Base-by-base conservation (phyloP, 2,329 filamentous ascomycete genomes). In the Monilinia vaccinii-corymbosi region DNA sequence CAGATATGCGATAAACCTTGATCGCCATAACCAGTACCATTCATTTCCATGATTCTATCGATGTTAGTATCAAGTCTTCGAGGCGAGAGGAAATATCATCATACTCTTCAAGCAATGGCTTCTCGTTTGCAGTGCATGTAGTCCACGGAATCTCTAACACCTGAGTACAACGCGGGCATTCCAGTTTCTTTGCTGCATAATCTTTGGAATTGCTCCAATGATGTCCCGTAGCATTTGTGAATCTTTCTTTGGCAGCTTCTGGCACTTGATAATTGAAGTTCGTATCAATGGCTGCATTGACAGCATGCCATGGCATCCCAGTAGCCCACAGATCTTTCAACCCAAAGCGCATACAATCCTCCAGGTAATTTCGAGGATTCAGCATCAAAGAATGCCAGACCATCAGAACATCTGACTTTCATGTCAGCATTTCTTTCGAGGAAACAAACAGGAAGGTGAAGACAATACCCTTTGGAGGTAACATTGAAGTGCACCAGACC, bases 301-400 rank as follows among this genome's bases (percentile, higher is more conserved):
- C 74, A 0, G 78, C 70, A 16, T 76, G 68, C 87, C 87, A 92
- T 0, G 88, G 89, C 63, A 93, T 77, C 0, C 82, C 81, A 0
- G 78, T 77, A 1, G 76, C 74, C 85, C 87, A 91, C 2, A 81
- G 71, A 32, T 80, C 75, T 60, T 77, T 75, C 2, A 77, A 65
- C 0, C 81, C 82, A 32, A 76, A 73, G 9, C 87, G 79, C 59
- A 91, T 75, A 67, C 84, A 85, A 69, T 93, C 89, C 67, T 92
- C 87, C 4, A 91, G 79, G 69, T 85, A 92, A n/a, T 76, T 77
- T 45, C 86, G 78, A 0, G 89, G 89, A 66, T 91, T 92, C 3
- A 93, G 80, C 82, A 89, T 86, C 68, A 89, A 88, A 0, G 87
- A 76, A 71, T 93, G 89, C 85, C 86, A 89, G 0, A 92, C 84